Percentiles rank a stretch among this genome's conserved stretches.
These are phyloP conservation scores for Boletellus deceptivus DNA, from an alignment of 1,284 basidiomycete species.

Conservation along the genomic window DNA sequence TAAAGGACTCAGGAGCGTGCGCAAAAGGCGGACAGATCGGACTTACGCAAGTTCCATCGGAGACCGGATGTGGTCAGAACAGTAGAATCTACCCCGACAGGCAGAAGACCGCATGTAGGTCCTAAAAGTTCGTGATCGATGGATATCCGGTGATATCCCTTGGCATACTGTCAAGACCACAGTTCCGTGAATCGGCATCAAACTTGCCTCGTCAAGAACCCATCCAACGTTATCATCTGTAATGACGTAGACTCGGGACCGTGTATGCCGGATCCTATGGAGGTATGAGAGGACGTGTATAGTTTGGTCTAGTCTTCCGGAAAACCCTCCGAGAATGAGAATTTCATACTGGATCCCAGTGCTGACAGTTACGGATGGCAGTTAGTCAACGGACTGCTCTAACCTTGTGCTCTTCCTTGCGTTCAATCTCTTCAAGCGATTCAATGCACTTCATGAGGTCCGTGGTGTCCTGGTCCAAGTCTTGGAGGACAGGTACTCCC, in stretches of 20 bases:
- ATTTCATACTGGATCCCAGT: constrained; percentile 51
- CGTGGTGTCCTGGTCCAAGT: constrained; percentile 80
- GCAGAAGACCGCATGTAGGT: constrained; percentile 89
- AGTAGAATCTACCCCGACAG: constrained; percentile 79
- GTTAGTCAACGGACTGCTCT: neutral
- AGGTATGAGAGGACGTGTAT: constrained; percentile 86
- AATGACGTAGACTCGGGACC: constrained; percentile 69
- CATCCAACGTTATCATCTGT: constrained; percentile 89
- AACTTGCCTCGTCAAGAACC: constrained; percentile 75
- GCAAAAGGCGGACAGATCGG: neutral
- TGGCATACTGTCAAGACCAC: constrained; percentile 5
- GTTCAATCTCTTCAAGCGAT: constrained; percentile 58
- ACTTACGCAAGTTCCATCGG: constrained; percentile 85
- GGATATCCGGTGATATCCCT: constrained; percentile 80
- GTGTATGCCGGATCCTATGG: constrained; percentile 71
- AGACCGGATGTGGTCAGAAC: constrained; percentile 81
- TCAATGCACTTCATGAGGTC: constrained; percentile 92
- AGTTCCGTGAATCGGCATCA: neutral
- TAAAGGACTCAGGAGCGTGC: constrained; percentile 5
- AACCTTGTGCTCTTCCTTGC: constrained; percentile 39
- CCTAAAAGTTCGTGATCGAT: constrained; percentile 77
- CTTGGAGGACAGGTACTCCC: constrained; percentile 68
- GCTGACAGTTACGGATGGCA: neutral
- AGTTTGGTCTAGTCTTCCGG: constrained; percentile 93
- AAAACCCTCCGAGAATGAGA: constrained; percentile 84